A percentile compares a stretch with the other conserved stretches of the same genome.
These are phyloP conservation scores for Sarocladiaceae sp. DNA, from an alignment of 2,329 filamentous ascomycete genomes.

Conservation along the genomic window DNA sequence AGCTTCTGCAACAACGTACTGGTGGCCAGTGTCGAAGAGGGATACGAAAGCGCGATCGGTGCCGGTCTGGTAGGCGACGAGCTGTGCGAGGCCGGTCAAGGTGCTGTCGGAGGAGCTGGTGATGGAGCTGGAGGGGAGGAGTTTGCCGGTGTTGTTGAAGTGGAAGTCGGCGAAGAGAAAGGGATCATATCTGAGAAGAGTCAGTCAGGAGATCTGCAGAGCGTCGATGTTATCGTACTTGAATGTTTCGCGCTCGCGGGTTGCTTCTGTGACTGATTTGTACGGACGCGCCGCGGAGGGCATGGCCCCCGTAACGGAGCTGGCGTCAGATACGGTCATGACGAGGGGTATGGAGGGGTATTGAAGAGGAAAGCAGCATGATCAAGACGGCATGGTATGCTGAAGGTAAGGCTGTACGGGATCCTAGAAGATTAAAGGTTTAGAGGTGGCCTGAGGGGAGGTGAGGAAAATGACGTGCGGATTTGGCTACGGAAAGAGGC, in stretches of 20 bases:
- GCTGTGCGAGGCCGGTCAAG: slow-evolving; percentile 40
- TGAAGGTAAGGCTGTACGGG: too few relatives aligned
- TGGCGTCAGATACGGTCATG: too few relatives aligned
- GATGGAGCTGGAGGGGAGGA: slow-evolving; percentile 17
- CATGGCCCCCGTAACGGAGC: slow-evolving; percentile 6
- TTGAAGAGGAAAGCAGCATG: too few relatives aligned
- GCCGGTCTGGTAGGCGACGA: slow-evolving; percentile 36
- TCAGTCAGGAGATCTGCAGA: background rate
- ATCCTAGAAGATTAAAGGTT: too few relatives aligned
- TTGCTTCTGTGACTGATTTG: slow-evolving; percentile 6
- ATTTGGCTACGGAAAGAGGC: too few relatives aligned
- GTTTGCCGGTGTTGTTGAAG: slow-evolving; percentile 18
- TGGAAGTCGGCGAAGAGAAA: slow-evolving; percentile 11
- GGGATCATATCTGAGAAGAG: background rate
- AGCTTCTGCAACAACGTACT: slow-evolving; percentile 42
- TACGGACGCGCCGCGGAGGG: background rate
- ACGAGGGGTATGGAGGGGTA: too few relatives aligned
- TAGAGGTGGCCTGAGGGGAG: too few relatives aligned
- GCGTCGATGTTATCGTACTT: background rate
- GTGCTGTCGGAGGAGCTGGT: slow-evolving; percentile 23
- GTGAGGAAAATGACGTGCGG: too few relatives aligned
- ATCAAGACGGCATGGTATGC: too few relatives aligned
- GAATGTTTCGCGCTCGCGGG: slow-evolving; percentile 10
- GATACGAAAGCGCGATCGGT: slow-evolving; percentile 36
- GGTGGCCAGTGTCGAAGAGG: slow-evolving; percentile 37